Evolutionary conservation across 2,329 filamentous ascomycete genomes (phyloP).

Genomic region (Fusarium humuli): DNA sequence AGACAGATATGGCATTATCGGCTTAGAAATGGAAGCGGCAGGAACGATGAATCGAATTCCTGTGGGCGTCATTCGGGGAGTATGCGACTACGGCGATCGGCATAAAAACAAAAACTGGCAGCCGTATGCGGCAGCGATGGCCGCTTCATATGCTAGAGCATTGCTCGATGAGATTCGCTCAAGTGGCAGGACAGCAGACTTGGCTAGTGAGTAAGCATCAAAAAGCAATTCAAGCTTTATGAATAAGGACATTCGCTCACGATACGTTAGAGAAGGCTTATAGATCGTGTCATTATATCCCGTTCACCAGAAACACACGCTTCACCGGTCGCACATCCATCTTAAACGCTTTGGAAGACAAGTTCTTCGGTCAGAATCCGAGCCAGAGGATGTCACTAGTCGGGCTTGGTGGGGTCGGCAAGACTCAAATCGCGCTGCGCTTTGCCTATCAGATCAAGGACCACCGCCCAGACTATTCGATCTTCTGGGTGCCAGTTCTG

Average conservation of each 20-base stretch:
- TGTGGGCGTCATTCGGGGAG: slow-evolving; percentile 49
- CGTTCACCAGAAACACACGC: neutral
- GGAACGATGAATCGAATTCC: slow-evolving; percentile 43
- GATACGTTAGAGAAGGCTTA: neutral
- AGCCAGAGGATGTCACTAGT: neutral
- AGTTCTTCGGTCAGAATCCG: slow-evolving; percentile 25
- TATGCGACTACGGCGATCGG: slow-evolving; percentile 51
- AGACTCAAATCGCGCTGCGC: slow-evolving; percentile 56
- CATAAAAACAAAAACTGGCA: slow-evolving; percentile 53
- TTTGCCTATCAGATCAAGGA: slow-evolving; percentile 47
- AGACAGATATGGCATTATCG: slow-evolving; percentile 48
- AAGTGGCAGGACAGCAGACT: neutral
- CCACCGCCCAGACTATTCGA: slow-evolving; percentile 46
- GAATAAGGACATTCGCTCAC: neutral
- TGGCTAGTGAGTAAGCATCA: neutral
- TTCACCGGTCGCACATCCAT: neutral
- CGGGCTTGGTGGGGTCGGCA: slow-evolving; percentile 53
- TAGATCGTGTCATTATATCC: neutral
- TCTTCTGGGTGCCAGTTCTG: slow-evolving; percentile 57
- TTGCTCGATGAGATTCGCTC: slow-evolving; percentile 6
- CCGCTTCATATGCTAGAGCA: slow-evolving; percentile 28
- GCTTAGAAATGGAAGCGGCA: slow-evolving; percentile 49
- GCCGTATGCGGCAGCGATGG: slow-evolving; percentile 52
- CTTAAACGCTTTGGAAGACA: neutral
- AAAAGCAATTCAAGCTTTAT: neutral